Evolutionary conservation across 2,329 filamentous ascomycete genomes (phyloP).

Genomic region (Huntiella moniliformis): DNA sequence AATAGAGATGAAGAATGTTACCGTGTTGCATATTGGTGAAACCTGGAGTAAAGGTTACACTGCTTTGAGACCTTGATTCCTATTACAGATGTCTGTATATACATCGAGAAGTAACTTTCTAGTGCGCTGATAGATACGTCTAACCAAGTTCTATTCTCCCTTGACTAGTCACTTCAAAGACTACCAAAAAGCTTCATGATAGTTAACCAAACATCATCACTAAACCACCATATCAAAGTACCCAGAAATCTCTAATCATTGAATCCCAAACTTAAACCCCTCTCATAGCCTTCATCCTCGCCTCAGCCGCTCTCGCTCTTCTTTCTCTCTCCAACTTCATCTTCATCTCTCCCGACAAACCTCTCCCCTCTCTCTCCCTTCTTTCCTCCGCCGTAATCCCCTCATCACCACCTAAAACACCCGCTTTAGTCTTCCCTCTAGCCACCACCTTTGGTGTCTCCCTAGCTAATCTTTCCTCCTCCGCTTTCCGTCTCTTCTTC

Average conservation of each 20-base stretch:
- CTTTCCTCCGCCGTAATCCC: conserved; percentile 63
- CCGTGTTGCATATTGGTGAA: no score
- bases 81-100: not conserved
- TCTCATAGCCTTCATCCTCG: conserved; percentile 40
- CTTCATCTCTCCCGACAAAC: conserved; percentile 74
- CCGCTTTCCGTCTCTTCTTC: conserved; percentile 48
- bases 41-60: no score
- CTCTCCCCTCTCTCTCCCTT: conserved; percentile 65
- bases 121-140: no score
- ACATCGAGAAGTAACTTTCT: no score
- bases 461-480: conserved; percentile 51
- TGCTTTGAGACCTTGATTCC: not conserved
- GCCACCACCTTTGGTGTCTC: conserved; percentile 42
- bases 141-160: no score
- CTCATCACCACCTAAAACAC: conserved; percentile 30
- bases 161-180: no score
- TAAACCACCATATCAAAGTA: no score
- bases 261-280: not conserved
- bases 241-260: no score
- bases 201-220: no score
- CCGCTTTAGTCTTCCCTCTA: conserved; percentile 25
- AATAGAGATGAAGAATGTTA: no score
- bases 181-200: no score
- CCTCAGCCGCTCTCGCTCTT: conserved; percentile 79
- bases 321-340: conserved; percentile 71